Base-by-base conservation (phyloP, 257 asterid genomes). In the Plantago ovata region DNA sequence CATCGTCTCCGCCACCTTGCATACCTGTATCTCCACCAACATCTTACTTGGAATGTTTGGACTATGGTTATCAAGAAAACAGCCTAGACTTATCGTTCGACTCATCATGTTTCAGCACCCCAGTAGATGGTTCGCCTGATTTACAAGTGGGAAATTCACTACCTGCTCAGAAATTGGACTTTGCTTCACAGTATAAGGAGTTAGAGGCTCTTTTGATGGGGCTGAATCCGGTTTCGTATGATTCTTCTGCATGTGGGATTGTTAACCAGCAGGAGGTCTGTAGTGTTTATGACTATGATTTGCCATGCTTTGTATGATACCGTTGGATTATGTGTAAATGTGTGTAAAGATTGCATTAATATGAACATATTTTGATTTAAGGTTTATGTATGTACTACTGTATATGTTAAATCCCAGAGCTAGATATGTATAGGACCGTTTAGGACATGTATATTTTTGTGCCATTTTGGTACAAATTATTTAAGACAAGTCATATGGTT, bases 201-300 rank as follows among this genome's bases (percentile, higher is more conserved):
- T 69, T 82, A 9, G 94, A 85, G 57, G 63, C 78, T 7, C 51
- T 85, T 67, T 77, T 85, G 13, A 55, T 75, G 68, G 90, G 73
- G 73, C 70, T 72, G n/a, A 84, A 65, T 6, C 53, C 75, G n/a
- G 52, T 64, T 52, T 65, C 68, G 18, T 49, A 39, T 58, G 51
- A 33, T 40, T 15, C 48, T 59, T 70, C 51, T 36, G 58, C 57
- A 2, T 44, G 43, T 59, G 75, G 72, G 38, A 33, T 58, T 33
- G 10, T 28, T 23, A 70, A 62, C 60, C 77, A 66, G 55, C 84
- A 74, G 71, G 84, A 78, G 78, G 74, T 63, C 33, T 71, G 78
- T 8, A 28, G 7, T 32, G 69, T 53, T 42, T 75, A 70, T 62
- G 80, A 63, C 75, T 78, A 72, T 60, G 85, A 78, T 76, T 60